Conservation (phyloP, 225 moss, liverwort and hornwort genomes). For the Physcomitrium patens region DNA sequence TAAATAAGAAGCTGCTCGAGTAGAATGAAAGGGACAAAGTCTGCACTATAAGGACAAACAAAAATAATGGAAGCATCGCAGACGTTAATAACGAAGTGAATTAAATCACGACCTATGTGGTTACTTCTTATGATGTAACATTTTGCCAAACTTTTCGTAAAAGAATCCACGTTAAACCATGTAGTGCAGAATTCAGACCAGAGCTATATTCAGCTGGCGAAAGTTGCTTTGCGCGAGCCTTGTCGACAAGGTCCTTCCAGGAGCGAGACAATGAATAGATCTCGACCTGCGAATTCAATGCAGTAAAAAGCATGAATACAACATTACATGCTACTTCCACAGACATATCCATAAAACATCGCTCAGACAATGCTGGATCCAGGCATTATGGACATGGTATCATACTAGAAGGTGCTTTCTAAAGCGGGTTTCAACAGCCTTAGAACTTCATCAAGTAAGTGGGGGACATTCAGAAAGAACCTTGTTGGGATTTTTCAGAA, state of each 20-base stretch:
- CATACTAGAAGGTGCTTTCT: background rate
- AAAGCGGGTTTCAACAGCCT: background rate
- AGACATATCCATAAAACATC: background rate
- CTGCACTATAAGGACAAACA: background rate
- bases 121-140: background rate
- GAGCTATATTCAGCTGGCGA: constrained; percentile 86
- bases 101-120: background rate
- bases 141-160: background rate
- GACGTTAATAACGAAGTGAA: background rate
- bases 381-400: background rate
- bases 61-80: too few species aligned
- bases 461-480: constrained; percentile 28
- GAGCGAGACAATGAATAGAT: constrained; percentile 87
- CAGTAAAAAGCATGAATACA: constrained; percentile 8
- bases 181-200: constrained; percentile 47
- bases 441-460: background rate
- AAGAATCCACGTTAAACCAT: background rate
- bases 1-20: background rate
- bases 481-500: constrained; percentile 90
- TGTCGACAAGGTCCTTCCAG: constrained; percentile 96
- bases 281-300: constrained; percentile 61
- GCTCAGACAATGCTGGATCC: background rate
- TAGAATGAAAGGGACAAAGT: background rate
- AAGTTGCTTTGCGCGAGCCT: constrained; percentile 90
- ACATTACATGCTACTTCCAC: background rate